Evolutionary conservation across 2,329 filamentous ascomycete species (phyloP).

Genomic region (Exophiala alcalophila): DNA sequence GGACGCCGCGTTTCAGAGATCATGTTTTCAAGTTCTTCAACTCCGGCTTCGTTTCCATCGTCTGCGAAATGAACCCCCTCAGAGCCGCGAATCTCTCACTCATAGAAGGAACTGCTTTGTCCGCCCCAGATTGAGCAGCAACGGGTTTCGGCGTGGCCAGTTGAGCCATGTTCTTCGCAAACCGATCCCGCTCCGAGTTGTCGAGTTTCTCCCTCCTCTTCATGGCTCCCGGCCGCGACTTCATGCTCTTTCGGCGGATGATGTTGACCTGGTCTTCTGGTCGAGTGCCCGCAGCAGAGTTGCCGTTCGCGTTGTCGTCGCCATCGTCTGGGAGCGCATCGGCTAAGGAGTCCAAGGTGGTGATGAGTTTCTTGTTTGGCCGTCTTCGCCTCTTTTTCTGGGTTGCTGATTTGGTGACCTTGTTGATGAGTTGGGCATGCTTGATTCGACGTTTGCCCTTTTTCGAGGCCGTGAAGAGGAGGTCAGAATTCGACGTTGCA

Average conservation of each 20-base stretch:
- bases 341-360: conserved; percentile 71
- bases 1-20: too few species aligned
- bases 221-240: conserved; percentile 71
- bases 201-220: conserved; percentile 81
- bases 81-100: conserved; percentile 74
- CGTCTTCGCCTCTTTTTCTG: conserved; percentile 58
- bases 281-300: conserved; percentile 29
- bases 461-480: conserved; percentile 66
- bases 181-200: conserved; percentile 75
- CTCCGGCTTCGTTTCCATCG: conserved; percentile 69
- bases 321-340: conserved; percentile 71
- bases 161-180: conserved; percentile 77
- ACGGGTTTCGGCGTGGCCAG: conserved; percentile 42
- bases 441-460: conserved; percentile 80
- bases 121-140: conserved; percentile 9
- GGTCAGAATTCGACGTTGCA: conserved; percentile 2
- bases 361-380: conserved; percentile 72
- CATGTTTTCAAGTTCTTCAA: conserved; percentile 15
- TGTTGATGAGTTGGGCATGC: conserved; percentile 73
- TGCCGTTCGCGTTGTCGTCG: conserved; percentile 44
- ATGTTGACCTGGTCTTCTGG: conserved; percentile 57
- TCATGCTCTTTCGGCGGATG: conserved; percentile 71
- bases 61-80: conserved; percentile 77
- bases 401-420: conserved; percentile 60
- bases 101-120: conserved; percentile 38